Base-by-base conservation (phyloP, 2,329 filamentous ascomycete genomes). In the Didymella arachidicola region DNA sequence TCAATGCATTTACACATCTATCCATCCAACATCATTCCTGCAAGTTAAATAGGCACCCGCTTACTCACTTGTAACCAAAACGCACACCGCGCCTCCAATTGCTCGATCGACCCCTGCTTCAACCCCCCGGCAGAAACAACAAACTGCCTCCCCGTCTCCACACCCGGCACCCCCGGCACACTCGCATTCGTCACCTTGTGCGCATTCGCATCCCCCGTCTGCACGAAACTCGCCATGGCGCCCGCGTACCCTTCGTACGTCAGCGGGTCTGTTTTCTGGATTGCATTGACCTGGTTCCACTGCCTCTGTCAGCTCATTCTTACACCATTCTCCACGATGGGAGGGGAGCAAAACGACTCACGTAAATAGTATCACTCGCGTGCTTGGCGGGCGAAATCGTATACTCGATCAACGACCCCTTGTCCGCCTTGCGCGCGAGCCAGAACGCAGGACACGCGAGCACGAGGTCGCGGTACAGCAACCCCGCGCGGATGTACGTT, bases 371-470 rank as follows among this genome's bases (percentile, higher is more conserved):
- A 26, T 89, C 86, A 56, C 79, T 83, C 0, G 81, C 86, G 69
- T 88, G 86, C 58, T 80, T 84, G 0, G 86, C 86, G 0, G 86
- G 86, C 7, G 76, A 67, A 51, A 87, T 87, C 0, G 82, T 84
- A 64, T 88, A 88, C 69, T 89, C 84, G 2, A 83, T 82, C 22
- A 88, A 36, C 76, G 83, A 88, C 2, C 83, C 79, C 1, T 77
- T 70, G 1, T 72, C 68, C 1, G 83, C 81, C 2, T 79, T 77
- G 2, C 72, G 72, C 0, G 82, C 78, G 60, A 84, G 78, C 86
- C 86, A 89, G 60, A 83, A 84, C 2, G 81, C 81, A 0, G 86
- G 86, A 69, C 86, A 89, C 0, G 86, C 81, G 7, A 89, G 79
- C 0, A 86, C 82, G 0, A 83, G 74, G 66, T 89, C 86, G 12